phyloP scores from a whole-genome alignment of 805 yeast species.

The Lipomyces oligophaga region DNA sequence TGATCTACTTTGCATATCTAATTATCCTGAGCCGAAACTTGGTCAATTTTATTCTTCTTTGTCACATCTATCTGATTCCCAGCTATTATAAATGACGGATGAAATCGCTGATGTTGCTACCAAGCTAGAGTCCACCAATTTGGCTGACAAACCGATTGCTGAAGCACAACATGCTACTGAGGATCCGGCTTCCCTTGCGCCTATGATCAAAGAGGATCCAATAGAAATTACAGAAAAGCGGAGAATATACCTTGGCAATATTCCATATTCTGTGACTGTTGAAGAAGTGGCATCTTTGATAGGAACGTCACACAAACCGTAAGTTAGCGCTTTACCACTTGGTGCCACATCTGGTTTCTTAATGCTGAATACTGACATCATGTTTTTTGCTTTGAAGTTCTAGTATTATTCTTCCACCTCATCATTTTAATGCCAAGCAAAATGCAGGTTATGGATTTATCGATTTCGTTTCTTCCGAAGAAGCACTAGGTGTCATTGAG shows the following conservation, averaged over 20 bases:
- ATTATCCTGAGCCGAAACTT: too few relatives aligned
- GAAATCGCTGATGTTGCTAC: constrained; percentile 3
- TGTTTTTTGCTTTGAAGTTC: constrained; percentile 14
- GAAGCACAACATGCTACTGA: constrained; percentile 9
- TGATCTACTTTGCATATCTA: too few relatives aligned
- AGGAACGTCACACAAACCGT: too few relatives aligned
- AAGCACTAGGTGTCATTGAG: constrained; percentile 44
- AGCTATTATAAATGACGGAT: too few relatives aligned
- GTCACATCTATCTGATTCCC: too few relatives aligned
- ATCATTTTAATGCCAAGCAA: constrained; percentile 3
- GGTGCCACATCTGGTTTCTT: too few relatives aligned
- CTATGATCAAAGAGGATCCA: constrained; percentile 19
- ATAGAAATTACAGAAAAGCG: constrained; percentile 24
- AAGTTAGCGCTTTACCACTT: too few relatives aligned
- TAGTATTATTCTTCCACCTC: constrained; percentile 12
- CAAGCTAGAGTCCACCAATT: constrained; percentile 14
- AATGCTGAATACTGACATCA: background rate
- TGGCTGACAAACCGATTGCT: constrained; percentile 12
- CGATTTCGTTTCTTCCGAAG: constrained; percentile 44
- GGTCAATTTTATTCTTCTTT: too few relatives aligned
- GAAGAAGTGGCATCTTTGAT: too few relatives aligned
- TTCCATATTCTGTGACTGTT: constrained; percentile 52
- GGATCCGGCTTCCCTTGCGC: too few relatives aligned
- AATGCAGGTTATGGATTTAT: constrained; percentile 58
- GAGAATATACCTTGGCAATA: constrained; percentile 54